These are phyloP conservation scores for Schizothecium vesticola DNA, from an alignment of 495 filamentous ascomycete species.

Conservation along the genomic window DNA sequence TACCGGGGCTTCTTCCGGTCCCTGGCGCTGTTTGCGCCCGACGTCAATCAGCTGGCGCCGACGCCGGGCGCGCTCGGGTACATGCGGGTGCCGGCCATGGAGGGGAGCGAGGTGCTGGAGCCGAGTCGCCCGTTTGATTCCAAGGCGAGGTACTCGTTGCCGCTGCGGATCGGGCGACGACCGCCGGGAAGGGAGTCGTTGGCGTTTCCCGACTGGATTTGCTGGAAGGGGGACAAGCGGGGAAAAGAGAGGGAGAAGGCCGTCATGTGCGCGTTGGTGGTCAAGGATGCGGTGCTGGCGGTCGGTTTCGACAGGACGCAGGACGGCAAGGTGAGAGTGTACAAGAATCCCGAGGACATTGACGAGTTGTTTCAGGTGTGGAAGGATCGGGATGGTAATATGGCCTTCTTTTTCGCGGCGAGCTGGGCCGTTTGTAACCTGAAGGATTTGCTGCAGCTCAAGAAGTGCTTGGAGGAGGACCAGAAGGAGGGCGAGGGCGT, in stretches of 20 bases:
- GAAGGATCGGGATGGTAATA: not conserved
- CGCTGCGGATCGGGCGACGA: not conserved
- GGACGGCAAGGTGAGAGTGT: not conserved
- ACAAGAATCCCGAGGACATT: not conserved
- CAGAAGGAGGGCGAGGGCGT: no score
- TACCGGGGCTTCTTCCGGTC: not conserved
- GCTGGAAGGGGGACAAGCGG: not conserved
- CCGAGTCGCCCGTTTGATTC: not conserved
- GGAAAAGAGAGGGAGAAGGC: not conserved
- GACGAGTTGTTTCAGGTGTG: not conserved
- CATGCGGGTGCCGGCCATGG: not conserved
- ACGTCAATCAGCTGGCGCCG: not conserved
- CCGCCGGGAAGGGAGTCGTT: not conserved
- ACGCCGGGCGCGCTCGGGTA: not conserved
- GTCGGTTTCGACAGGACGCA: not conserved
- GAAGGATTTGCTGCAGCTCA: not conserved
- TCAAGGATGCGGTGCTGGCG: not conserved
- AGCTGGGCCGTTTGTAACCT: not conserved
- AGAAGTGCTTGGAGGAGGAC: not conserved
- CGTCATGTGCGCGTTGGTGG: not conserved
- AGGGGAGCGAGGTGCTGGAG: not conserved
- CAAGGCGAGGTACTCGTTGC: not conserved
- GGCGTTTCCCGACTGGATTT: not conserved
- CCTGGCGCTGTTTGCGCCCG: not conserved
- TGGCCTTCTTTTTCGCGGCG: not conserved